Conservation (phyloP, 2,329 filamentous ascomycete genomes). For the Remersonia thermophila region DNA sequence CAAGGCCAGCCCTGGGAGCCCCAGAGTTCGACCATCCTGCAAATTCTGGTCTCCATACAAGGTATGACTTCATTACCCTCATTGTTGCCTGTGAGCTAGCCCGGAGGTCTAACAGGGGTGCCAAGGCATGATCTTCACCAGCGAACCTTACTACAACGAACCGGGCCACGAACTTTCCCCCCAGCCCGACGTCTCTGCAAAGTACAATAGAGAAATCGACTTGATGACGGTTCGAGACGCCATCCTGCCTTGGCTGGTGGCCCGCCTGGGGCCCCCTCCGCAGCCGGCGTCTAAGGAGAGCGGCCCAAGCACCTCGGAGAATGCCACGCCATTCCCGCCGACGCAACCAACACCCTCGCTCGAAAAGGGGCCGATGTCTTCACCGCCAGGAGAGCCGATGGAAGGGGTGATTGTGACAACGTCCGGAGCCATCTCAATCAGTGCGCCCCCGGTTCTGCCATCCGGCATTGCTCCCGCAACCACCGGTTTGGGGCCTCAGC, state of each 20-base stretch:
- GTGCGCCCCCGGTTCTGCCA: too few relatives aligned
- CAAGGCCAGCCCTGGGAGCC: slow-evolving; percentile 33
- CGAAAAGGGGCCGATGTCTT: too few relatives aligned
- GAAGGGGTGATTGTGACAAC: too few relatives aligned
- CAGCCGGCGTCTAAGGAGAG: neutral
- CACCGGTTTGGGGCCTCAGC: too few relatives aligned
- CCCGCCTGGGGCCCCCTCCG: slow-evolving; percentile 6
- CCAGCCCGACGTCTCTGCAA: slow-evolving; percentile 12
- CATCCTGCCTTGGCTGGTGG: slow-evolving; percentile 19
- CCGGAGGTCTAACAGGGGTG: neutral
- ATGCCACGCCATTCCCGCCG: too few relatives aligned
- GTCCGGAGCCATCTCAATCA: too few relatives aligned
- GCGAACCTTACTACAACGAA: slow-evolving; percentile 43
- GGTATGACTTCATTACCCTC: slow-evolving; percentile 12
- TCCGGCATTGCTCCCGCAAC: too few relatives aligned
- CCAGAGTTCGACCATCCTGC: slow-evolving; percentile 35
- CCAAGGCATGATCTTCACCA: slow-evolving; percentile 39
- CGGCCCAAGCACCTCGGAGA: too few relatives aligned
- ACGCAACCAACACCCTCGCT: too few relatives aligned
- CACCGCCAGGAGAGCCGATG: too few relatives aligned
- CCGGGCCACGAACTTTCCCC: slow-evolving; percentile 26
- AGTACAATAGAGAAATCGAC: slow-evolving; percentile 22
- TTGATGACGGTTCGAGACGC: slow-evolving; percentile 20
- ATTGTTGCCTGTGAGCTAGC: neutral
- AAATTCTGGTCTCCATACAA: slow-evolving; percentile 44